These are phyloP conservation scores for Chaetothyriales sp. DNA, from an alignment of 2,329 filamentous ascomycete species.

Conservation along the genomic window DNA sequence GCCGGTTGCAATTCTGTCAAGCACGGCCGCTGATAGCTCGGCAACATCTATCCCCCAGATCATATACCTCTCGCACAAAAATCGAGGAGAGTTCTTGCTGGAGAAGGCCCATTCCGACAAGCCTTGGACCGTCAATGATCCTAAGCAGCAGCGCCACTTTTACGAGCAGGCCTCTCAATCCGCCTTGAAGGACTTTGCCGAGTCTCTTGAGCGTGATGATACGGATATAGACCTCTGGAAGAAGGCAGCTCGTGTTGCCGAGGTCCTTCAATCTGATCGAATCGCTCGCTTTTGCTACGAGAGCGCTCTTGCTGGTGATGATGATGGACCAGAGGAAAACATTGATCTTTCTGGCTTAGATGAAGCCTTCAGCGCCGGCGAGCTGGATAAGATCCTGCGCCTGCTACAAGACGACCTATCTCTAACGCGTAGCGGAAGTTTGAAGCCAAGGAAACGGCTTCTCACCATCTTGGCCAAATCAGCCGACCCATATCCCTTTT, in stretches of 20 bases:
- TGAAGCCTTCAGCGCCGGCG: constrained; percentile 38
- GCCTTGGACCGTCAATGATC: constrained; percentile 49
- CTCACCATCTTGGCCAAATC: constrained; percentile 38
- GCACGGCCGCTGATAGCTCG: constrained; percentile 53
- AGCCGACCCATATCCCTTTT: constrained; percentile 38
- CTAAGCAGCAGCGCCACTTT: constrained; percentile 27
- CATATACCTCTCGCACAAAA: constrained; percentile 87
- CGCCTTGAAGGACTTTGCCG: constrained; percentile 41
- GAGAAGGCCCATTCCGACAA: neutral
- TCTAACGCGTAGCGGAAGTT: constrained; percentile 35
- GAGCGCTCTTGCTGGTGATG: constrained; percentile 46
- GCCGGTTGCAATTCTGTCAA: constrained; percentile 28
- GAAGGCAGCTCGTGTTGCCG: constrained; percentile 42
- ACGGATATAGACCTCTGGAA: constrained; percentile 50
- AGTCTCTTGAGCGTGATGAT: constrained; percentile 50
- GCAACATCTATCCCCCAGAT: constrained; percentile 76
- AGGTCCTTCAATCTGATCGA: constrained; percentile 42
- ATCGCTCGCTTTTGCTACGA: constrained; percentile 48
- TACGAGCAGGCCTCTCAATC: constrained; percentile 23
- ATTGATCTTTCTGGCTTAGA: constrained; percentile 44
- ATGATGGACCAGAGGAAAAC: constrained; percentile 39
- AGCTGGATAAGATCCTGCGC: constrained; percentile 34
- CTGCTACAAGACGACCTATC: constrained; percentile 42
- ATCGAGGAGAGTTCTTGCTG: constrained; percentile 63
- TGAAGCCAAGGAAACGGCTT: constrained; percentile 36